phyloP scores from a whole-genome alignment of 2,329 filamentous ascomycete species.

The Claviceps cyperi region DNA sequence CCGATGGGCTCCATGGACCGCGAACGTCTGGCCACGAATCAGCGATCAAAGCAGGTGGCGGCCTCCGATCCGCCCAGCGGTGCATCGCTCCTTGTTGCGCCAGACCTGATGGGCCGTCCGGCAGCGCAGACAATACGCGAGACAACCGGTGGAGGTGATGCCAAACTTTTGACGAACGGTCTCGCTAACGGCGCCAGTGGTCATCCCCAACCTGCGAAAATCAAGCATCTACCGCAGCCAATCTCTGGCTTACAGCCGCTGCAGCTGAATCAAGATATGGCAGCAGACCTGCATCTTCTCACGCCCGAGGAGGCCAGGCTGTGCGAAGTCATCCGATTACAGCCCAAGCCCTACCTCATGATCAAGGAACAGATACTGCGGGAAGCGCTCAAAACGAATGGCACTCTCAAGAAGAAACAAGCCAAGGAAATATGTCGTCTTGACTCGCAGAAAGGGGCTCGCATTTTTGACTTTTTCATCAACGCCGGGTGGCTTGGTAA shows the following conservation, averaged over 20 bases:
- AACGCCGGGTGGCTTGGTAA: constrained; percentile 86
- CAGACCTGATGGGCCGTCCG: constrained; percentile 56
- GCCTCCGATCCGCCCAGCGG: constrained; percentile 59
- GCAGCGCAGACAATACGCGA: constrained; percentile 20
- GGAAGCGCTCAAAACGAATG: constrained; percentile 80
- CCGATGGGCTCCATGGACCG: constrained; percentile 76
- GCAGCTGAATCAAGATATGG: constrained; percentile 57
- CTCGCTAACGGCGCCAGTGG: constrained; percentile 29
- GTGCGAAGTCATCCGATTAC: constrained; percentile 69
- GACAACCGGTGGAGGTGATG: constrained; percentile 31
- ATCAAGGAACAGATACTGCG: constrained; percentile 89
- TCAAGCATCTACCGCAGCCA: constrained; percentile 38
- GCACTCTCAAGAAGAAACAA: constrained; percentile 83
- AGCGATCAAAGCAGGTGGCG: constrained; percentile 52
- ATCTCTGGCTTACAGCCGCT: constrained; percentile 50
- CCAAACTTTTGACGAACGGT: constrained; percentile 40
- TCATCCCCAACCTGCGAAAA: constrained; percentile 22
- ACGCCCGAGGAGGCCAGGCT: constrained; percentile 73
- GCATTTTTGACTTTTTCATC: constrained; percentile 90
- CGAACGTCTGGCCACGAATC: constrained; percentile 56
- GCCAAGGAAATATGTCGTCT: constrained; percentile 74
- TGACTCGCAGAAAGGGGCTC: constrained; percentile 69
- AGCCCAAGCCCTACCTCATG: constrained; percentile 88
- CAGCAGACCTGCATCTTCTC: constrained; percentile 72
- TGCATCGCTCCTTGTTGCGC: constrained; percentile 61